Percentiles rank a stretch among this genome's conserved stretches.
Evolutionary conservation across 257 asterid species (phyloP).

Genomic region (Solanum bulbocastanum): DNA sequence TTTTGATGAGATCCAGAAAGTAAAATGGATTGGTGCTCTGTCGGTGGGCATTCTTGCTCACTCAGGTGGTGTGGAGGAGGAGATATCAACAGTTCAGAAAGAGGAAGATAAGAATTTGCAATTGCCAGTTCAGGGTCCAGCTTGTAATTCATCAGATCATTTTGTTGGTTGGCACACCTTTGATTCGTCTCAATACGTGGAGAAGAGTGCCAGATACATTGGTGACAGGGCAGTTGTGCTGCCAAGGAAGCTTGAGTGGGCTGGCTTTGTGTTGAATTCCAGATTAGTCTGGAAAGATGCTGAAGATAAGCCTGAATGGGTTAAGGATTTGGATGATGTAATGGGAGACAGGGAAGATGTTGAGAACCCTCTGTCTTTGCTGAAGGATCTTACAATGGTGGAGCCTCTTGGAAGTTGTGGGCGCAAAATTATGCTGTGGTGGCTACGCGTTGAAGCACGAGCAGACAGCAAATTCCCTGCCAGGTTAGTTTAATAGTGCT

Average conservation of each 20-base stretch:
- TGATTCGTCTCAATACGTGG: slow-evolving; percentile 30
- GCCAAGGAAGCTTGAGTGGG: slow-evolving; percentile 93
- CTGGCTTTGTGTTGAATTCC: slow-evolving; percentile 80
- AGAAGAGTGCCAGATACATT: slow-evolving; percentile 59
- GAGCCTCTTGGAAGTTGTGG: slow-evolving; percentile 99
- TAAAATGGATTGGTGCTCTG: slow-evolving; percentile 81
- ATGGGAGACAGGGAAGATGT: slow-evolving; percentile 39
- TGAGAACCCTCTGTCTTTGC: slow-evolving; percentile 60
- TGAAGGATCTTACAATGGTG: slow-evolving; percentile 61
- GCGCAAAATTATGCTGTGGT: slow-evolving; percentile 78
- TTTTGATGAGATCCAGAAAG: slow-evolving; percentile 91
- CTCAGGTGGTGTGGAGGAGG: slow-evolving; percentile 47
- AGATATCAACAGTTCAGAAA: slow-evolving; percentile 14
- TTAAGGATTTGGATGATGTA: slow-evolving; percentile 55
- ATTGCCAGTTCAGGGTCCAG: slow-evolving; percentile 86
- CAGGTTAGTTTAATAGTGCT: slow-evolving; percentile 43
- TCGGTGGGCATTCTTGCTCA: slow-evolving; percentile 83
- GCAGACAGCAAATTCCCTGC: slow-evolving; percentile 96
- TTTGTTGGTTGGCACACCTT: slow-evolving; percentile 87
- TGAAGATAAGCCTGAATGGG: slow-evolving; percentile 70
- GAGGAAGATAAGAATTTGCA: slow-evolving; percentile 41
- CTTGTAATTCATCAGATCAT: slow-evolving; percentile 76
- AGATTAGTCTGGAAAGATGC: slow-evolving; percentile 74
- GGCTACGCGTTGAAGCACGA: slow-evolving; percentile 98
- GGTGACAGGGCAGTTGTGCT: slow-evolving; percentile 85